Conservation (phyloP, 2,329 filamentous ascomycete species). For the Paracoccidioides lutzii region DNA sequence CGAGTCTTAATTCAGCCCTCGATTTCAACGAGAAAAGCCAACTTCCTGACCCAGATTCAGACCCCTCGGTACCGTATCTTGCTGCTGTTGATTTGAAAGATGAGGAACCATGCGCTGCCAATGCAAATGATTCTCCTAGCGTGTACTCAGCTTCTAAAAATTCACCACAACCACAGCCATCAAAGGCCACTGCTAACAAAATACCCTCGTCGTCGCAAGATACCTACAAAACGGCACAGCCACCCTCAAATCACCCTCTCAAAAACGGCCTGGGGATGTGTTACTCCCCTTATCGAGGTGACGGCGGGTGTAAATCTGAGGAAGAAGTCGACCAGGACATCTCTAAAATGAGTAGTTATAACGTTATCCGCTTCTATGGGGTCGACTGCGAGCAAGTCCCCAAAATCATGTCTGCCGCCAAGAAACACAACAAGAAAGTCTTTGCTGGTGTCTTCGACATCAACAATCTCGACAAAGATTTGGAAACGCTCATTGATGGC, state of each 20-base stretch:
- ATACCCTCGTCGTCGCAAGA: neutral
- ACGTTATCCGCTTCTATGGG: constrained; percentile 62
- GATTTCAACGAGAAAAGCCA: neutral
- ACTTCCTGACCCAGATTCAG: neutral
- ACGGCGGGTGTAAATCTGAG: constrained; percentile 53
- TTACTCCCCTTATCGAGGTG: constrained; percentile 45
- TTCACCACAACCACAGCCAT: neutral
- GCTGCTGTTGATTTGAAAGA: too few species aligned
- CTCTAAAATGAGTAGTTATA: constrained; percentile 43
- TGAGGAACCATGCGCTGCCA: neutral
- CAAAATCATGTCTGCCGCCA: constrained; percentile 50
- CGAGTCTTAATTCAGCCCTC: neutral
- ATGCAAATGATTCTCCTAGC: neutral
- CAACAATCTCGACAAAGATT: constrained; percentile 41
- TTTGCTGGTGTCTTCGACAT: constrained; percentile 65
- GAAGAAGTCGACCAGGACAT: constrained; percentile 54
- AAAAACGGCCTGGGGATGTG: constrained; percentile 37
- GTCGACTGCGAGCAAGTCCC: constrained; percentile 63
- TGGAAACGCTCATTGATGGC: constrained; percentile 48
- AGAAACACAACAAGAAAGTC: constrained; percentile 52
- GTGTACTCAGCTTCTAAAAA: neutral
- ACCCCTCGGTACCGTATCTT: neutral
- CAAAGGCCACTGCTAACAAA: neutral
- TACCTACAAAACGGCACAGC: neutral
- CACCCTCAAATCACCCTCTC: neutral